Conservation (phyloP, 495 filamentous ascomycete genomes). For the Talaromyces ruber region DNA sequence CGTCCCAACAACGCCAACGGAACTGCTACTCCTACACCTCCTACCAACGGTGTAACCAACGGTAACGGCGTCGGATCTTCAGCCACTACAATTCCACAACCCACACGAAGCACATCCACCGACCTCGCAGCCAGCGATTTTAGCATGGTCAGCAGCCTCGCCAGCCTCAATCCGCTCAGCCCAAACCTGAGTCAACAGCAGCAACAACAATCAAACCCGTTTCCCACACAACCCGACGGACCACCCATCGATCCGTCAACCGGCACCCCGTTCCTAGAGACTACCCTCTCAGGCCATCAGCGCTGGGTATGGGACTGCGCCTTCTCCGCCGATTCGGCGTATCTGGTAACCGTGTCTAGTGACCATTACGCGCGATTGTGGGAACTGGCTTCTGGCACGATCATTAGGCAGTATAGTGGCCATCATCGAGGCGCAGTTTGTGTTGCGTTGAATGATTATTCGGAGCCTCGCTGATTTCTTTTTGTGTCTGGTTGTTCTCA, state of each 20-base stretch:
- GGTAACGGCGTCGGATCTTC: not conserved
- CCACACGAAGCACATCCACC: not conserved
- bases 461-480: conserved; percentile 48
- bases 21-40: not conserved
- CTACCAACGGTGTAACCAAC: not conserved
- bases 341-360: conserved; percentile 94
- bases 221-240: conserved; percentile 34
- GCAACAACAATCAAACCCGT: conserved; percentile 22
- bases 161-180: not conserved
- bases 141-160: conserved; percentile 6
- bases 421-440: conserved; percentile 94
- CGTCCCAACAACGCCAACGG: conserved; percentile 16
- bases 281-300: conserved; percentile 87
- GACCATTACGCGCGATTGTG: conserved; percentile 97
- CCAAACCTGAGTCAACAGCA: not conserved
- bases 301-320: conserved; percentile 99
- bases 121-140: conserved; percentile 8
- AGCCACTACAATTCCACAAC: not conserved
- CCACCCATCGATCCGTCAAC: conserved; percentile 34
- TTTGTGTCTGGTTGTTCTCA: conserved; percentile 2
- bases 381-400: conserved; percentile 76
- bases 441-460: conserved; percentile 95
- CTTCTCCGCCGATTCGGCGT: conserved; percentile 92
- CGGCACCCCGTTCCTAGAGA: conserved; percentile 70
- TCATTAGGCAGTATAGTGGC: conserved; percentile 96